Conservation (phyloP, 495 filamentous ascomycete species). For the Podospora pseudopauciseta region DNA sequence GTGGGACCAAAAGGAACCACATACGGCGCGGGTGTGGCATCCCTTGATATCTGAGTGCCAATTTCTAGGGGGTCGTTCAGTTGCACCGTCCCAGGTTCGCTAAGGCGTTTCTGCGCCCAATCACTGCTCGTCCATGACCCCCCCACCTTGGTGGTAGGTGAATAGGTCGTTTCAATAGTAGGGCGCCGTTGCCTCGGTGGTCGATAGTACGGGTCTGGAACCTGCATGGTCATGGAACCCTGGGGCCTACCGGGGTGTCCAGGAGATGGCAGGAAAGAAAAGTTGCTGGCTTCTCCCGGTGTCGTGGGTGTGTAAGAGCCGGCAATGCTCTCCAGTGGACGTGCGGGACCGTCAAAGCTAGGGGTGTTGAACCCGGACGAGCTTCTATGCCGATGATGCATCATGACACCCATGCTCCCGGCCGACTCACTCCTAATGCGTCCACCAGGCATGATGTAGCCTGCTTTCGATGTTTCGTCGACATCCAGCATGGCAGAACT, state of each 20-base stretch:
- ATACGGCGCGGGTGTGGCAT: conserved; percentile 40
- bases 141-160: conserved; percentile 34
- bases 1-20: conserved; percentile 36
- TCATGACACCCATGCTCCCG: conserved; percentile 68
- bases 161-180: conserved; percentile 50
- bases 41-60: conserved; percentile 40
- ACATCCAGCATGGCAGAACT: conserved; percentile 72
- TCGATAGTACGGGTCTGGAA: conserved; percentile 75
- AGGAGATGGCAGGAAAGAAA: conserved; percentile 63
- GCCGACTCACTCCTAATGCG: conserved; percentile 78
- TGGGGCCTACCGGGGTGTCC: conserved; percentile 39
- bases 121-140: conserved; percentile 53
- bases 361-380: conserved; percentile 43
- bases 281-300: conserved; percentile 61
- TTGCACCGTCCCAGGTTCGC: conserved; percentile 31
- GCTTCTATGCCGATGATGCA: conserved; percentile 44
- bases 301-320: conserved; percentile 67
- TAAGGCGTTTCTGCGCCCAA: conserved; percentile 45
- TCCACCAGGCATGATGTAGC: conserved; percentile 57
- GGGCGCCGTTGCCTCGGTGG: conserved; percentile 67
- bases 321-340: conserved; percentile 36
- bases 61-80: conserved; percentile 35
- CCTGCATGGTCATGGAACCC: conserved; percentile 45
- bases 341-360: conserved; percentile 39
- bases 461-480: conserved; percentile 60